These are phyloP conservation scores for Eucalyptus paniculata DNA, from an alignment of 345 rosid genomes.

Conservation along the genomic window DNA sequence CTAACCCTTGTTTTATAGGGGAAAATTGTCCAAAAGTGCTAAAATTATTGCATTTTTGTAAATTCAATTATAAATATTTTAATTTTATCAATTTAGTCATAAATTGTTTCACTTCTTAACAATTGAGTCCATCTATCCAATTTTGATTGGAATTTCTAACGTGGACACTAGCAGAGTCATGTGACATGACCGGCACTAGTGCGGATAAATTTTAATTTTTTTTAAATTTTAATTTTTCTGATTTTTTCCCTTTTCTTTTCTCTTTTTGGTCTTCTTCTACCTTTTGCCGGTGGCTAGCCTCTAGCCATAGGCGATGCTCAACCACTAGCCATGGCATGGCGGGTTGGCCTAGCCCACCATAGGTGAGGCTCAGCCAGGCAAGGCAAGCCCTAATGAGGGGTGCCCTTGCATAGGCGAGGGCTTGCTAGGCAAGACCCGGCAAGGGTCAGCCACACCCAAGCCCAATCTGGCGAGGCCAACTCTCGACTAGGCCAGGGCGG, in stretches of 20 bases:
- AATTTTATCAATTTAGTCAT: no score
- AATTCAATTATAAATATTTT: fast-evolving
- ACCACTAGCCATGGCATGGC: fast-evolving
- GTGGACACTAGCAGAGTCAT: fast-evolving
- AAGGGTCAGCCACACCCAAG: fast-evolving
- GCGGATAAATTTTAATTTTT: no score
- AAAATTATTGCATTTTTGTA: no score
- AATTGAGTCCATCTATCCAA: fast-evolving
- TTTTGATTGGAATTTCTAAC: fast-evolving
- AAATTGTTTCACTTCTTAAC: fast-evolving
- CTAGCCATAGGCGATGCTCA: fast-evolving
- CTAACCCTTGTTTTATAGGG: fast-evolving
- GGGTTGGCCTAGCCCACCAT: fast-evolving
- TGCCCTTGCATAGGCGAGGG: fast-evolving
- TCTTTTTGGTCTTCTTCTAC: no score
- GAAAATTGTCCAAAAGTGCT: no score
- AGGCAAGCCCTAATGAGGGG: no score
- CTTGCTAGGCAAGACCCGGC: fast-evolving
- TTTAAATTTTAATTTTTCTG: no score
- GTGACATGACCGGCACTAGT: fast-evolving
- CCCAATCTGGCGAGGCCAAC: fast-evolving
- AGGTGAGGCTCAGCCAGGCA: fast-evolving
- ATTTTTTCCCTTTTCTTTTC: fast-evolving
- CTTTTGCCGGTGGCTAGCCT: fast-evolving
- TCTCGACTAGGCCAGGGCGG: fast-evolving